phyloP scores from a whole-genome alignment of 345 rosid species.

The Reutealis trisperma region DNA sequence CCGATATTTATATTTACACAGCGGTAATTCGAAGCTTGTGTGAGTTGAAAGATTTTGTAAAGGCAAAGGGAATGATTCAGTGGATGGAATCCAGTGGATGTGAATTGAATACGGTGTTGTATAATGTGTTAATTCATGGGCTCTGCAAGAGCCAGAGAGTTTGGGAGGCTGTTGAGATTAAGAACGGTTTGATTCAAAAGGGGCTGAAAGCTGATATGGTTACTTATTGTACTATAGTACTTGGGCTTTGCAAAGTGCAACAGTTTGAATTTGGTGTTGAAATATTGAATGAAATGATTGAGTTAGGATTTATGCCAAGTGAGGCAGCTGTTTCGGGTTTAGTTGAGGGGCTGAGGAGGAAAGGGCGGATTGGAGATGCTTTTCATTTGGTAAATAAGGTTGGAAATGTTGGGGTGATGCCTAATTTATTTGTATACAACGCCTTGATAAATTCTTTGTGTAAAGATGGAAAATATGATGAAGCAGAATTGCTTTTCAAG shows the following conservation, averaged over 20 bases:
- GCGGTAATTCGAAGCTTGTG: slow-evolving; percentile 74
- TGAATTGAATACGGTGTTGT: slow-evolving; percentile 56
- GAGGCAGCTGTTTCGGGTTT: slow-evolving; percentile 68
- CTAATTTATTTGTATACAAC: slow-evolving; percentile 74
- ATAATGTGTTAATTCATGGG: slow-evolving; percentile 79
- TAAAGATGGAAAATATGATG: slow-evolving; percentile 52
- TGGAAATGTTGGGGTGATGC: slow-evolving; percentile 45
- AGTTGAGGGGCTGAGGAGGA: slow-evolving; percentile 73
- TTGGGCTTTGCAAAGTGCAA: slow-evolving; percentile 69
- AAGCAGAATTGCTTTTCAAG: slow-evolving; percentile 66
- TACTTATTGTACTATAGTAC: slow-evolving; percentile 72
- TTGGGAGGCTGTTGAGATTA: slow-evolving; percentile 66
- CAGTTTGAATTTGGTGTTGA: slow-evolving; percentile 54
- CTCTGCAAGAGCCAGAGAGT: slow-evolving; percentile 71
- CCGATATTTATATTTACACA: slow-evolving; percentile 58
- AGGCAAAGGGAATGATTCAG: slow-evolving; percentile 62
- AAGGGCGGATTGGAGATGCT: slow-evolving; percentile 55
- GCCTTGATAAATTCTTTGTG: slow-evolving; percentile 73
- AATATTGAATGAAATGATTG: slow-evolving; percentile 70
- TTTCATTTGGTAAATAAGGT: slow-evolving; percentile 55
- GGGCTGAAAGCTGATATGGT: slow-evolving; percentile 56
- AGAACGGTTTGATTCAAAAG: slow-evolving; percentile 46
- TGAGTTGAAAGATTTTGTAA: slow-evolving; percentile 59
- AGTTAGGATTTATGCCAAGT: slow-evolving; percentile 56
- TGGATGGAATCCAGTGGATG: slow-evolving; percentile 55